Base-by-base conservation (phyloP, 2,329 filamentous ascomycete genomes). In the Aureobasidium subglaciale region DNA sequence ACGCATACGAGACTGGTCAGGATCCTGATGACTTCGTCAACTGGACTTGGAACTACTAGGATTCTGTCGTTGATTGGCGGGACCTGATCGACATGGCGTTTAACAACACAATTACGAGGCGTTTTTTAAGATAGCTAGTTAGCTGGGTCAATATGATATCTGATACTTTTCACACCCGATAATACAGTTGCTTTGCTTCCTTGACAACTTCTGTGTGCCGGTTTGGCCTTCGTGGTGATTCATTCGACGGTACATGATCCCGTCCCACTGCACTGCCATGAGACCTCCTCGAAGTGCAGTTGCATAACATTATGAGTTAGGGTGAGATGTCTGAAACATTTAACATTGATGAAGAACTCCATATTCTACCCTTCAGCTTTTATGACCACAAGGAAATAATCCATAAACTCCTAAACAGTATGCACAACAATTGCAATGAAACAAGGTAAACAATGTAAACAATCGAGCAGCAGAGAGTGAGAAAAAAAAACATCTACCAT, bases 1-100 rank as follows among this genome's bases (percentile, higher is more conserved):
- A 81, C 67, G 85, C 86, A 0, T 89, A 82, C 63, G 84, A 88
- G 73, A 77, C 78, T 48, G 87, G 87, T 18, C 71, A 88, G 62
- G 87, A 91, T 70, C 85, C 85, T 1, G 73, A 81, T 30, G 78
- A 80, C 65, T 76, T 86, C 63, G 81, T 77, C 52, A 75, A 83
- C 56, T 90, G 85, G 85, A 76, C 70, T 8, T 89, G 86, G 86
- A 78, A 82, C 10, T 77, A 67, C 37, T 72, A 56, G 32, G 18
- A 27, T 6, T 10, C 4, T 20, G 16, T 37, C 32, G 9, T n/a
- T 2, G 27, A 11, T 15, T 32, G 42, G 32, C 16, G 11, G 4
- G 40, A 15, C 10, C 16, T 32, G 3, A 11, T 16, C 13, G 7
- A 20, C 6, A n/a, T 13, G 30, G 29, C 29, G n/a, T 35, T 18